phyloP scores from a whole-genome alignment of 768 basidiomycete species.

The Rhodosporidiobolus sp. region DNA sequence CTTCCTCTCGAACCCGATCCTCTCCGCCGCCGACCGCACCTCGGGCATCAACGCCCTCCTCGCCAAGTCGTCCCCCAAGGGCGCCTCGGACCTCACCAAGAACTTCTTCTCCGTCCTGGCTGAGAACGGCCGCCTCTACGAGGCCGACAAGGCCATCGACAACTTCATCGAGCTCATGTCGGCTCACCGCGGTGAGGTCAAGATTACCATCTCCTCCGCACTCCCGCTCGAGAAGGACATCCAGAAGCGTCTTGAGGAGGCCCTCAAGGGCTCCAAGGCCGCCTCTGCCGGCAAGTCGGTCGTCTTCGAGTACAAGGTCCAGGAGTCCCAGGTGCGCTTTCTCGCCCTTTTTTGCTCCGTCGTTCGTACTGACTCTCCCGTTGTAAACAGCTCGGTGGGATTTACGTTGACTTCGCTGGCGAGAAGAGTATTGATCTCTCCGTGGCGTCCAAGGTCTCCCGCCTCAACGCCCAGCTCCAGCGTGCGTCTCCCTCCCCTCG shows the following conservation, averaged over 20 bases:
- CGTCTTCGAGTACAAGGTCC: slow-evolving; percentile 92
- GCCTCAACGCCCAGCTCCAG: slow-evolving; percentile 82
- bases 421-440: slow-evolving; percentile 98
- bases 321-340: slow-evolving; percentile 57
- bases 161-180: slow-evolving; percentile 87
- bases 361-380: too few species aligned
- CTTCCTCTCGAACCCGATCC: slow-evolving; percentile 86
- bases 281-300: slow-evolving; percentile 82
- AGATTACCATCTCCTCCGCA: slow-evolving; percentile 73
- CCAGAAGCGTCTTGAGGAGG: slow-evolving; percentile 71
- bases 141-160: slow-evolving; percentile 79
- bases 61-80: slow-evolving; percentile 50
- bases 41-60: slow-evolving; percentile 67
- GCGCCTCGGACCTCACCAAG: slow-evolving; percentile 67
- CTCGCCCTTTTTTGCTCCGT: too few species aligned
- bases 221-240: slow-evolving; percentile 69
- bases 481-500: slow-evolving; percentile 39
- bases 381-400: slow-evolving; percentile 76
- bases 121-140: slow-evolving; percentile 84
- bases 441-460: slow-evolving; percentile 87
- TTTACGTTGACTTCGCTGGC: slow-evolving; percentile 94
- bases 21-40: slow-evolving; percentile 72
- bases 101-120: slow-evolving; percentile 81
- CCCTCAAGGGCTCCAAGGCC: slow-evolving; percentile 79
- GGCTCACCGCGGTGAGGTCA: slow-evolving; percentile 86